Conservation (phyloP, 1,284 basidiomycete species). For the Erythrobasidium hasegawianum region DNA sequence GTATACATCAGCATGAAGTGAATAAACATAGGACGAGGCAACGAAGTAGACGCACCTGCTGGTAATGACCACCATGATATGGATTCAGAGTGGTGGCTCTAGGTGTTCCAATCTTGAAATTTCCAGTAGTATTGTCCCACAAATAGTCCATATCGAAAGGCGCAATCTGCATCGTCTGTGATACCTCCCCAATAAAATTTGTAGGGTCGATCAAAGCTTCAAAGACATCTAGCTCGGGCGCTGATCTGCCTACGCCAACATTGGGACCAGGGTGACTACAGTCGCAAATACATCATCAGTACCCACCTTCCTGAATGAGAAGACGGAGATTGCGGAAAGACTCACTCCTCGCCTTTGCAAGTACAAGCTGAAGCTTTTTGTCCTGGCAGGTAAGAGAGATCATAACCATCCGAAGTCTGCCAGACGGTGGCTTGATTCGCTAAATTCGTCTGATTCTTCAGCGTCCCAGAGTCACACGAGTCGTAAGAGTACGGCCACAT, state of each 20-base stretch:
- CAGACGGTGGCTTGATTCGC: conserved; percentile 39
- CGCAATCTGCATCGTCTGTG: conserved; percentile 52
- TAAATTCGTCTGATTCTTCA: conserved; percentile 65
- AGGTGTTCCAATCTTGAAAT: background rate
- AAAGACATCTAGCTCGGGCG: conserved; percentile 57
- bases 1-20: no score
- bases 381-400: conserved; percentile 53
- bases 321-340: background rate
- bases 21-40: no score
- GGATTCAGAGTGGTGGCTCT: conserved; percentile 3
- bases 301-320: no score
- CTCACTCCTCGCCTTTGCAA: conserved; percentile 47
- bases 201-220: conserved; percentile 51
- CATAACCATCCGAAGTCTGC: conserved; percentile 37
- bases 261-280: conserved; percentile 51
- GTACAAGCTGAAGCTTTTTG: conserved; percentile 53
- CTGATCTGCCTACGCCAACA: conserved; percentile 51
- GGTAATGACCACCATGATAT: conserved; percentile 20
- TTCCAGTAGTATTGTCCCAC: conserved; percentile 43
- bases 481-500: conserved; percentile 66
- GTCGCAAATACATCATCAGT: background rate
- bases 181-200: conserved; percentile 36
- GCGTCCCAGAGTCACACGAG: conserved; percentile 72
- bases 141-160: conserved; percentile 56
- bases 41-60: no score